Base-by-base conservation (phyloP, 345 rosid species). In the Fremontodendron californicum region DNA sequence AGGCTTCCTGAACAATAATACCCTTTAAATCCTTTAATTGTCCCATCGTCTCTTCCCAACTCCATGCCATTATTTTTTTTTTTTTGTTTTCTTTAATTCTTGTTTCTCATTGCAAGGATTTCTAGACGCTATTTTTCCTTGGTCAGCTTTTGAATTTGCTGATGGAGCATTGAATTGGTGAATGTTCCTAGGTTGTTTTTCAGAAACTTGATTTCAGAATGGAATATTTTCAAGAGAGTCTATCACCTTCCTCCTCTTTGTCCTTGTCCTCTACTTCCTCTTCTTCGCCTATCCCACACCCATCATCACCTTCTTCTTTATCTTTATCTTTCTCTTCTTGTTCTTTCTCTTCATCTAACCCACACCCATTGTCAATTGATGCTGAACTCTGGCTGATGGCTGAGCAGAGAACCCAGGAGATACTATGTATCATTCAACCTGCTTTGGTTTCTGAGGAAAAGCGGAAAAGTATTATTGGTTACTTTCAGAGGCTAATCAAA, bases 361-460 rank as follows among this genome's bases (percentile, higher is more conserved):
- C 25, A 6, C 70, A 76, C 42, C 84, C 87, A 40, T 80, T 89
- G 75, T 77, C 86, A 67, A 74, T 89, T 80, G 89, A 88, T 72
- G 54, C 51, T 6, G 96, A 93, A 45, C 85, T 84, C 39, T 93
- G 96, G 98, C 74, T 77, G 75, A 71, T 89, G 82, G 92, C 94
- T 63, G 99, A 95, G 84, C 78, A 85, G 68, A 93, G 97, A 83
- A 86, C 78, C 82, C 83, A 80, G 61, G 99, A 95, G 85, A 90
- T 95, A 81, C 83, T 95, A 48, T 81, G 81, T 80, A 73, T 75
- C 64, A 86, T 93, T 75, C 97, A 90, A 84, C 97, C 97, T 16
- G 68, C 84, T 52, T 42, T 84, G 75, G 81, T 87, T 80, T 91
- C 99, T 35, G 93, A 95, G 80, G 78, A 82, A 76, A 87, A 79